Base-by-base conservation (phyloP, 768 basidiomycete genomes). In the Omphalotus guepiniiformis region DNA sequence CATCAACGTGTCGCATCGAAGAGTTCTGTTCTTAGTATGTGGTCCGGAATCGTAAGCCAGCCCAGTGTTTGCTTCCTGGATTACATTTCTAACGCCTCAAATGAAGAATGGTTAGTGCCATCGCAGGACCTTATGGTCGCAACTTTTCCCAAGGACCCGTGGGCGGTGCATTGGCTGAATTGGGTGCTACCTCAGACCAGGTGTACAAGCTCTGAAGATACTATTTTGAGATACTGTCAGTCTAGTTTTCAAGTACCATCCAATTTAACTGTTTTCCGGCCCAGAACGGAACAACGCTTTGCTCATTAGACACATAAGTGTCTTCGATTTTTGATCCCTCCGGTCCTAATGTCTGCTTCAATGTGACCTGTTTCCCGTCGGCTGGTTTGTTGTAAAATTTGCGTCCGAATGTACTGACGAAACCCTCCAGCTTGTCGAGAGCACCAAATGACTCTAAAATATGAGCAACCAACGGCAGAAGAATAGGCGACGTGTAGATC, bases 401-500 rank as follows among this genome's bases (percentile, higher is more conserved):
- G 47, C 95, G 75, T 25, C 96, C 96, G 57, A 85, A 74, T 6
- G 59, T 63, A 60, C 88, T 87, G 39, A 83, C 89, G 59, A 96
- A 99, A 0, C 76, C 81, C 56, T 84, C 76, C 6, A 99, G 71
- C 59, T 76, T 80, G 53, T 93, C 85, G 39, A 98, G 66, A 26
- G 93, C 93, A 15, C 82, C 87, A 51, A 93, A 91, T 4, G 88
- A 84, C 51, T 93, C 91, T 29, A 98, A 73, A 25, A 96, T 70
- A 53, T 94, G 84, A 0, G 95, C 93, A 1, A 89, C 82, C 12
- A 98, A 75, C 2, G 96, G 93, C 13, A 99, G 75, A 16, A 99
- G 74, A 55, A 95, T 85, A 4, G 93, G 88, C 3, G 89, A 91
- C 1, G 96, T 98, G 65, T 98, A 98, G 43, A 98, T 82, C 1